Evolutionary conservation across 148 eudicot species (phyloP), one percentile per base, ranked within the genome.

Genomic region (Drosera capensis): DNA sequence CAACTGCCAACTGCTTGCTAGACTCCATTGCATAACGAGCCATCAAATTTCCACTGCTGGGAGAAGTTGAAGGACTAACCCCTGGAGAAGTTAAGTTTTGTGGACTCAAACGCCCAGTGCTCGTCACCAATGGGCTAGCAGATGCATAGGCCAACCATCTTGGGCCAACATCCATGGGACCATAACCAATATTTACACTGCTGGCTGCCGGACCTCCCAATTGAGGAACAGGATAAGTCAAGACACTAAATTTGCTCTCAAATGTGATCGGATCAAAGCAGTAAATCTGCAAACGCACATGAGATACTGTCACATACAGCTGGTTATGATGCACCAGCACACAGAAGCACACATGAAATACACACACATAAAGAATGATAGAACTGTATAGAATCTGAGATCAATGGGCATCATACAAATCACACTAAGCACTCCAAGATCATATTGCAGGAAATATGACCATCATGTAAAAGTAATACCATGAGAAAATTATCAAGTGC

Each of bases 61-160:
- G 99, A 48, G 95, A 90, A 29, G 95, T 90, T 24, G 94, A 88
- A 55, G 94, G 97, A 47, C 86, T 88, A 51, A 61, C 78, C 51
- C 86, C 94, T 41, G 80, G 77, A 58, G 95, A 80, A 21, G 80
- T 80, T 15, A 85, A 70, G 57, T 65, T 78, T 68, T 90, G 80
- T 37, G 99, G 99, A 60, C 99, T 90, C 49, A 90, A 68, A 17
- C 93, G 78, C 38, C 93, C 95, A 7, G 82, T 75, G 62, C 68
- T 84, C 21, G 75, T 70, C 57, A 70, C 48, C 55, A 81, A 52
- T 43, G 99, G 99, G 55, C 71, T 74, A 45, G 68, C 80, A 25
- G 95, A 77, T 55, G 93, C 74, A 76, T 80, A 90, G 28, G 99
- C 99, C 62, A 90, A 66, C 99, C 99, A 90, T 59, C 99, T 73